Evolutionary conservation across 164 flowering plant species (phyloP), one percentile per base, ranked within the genome.

Genomic region (Chloranthus sessilifolius): DNA sequence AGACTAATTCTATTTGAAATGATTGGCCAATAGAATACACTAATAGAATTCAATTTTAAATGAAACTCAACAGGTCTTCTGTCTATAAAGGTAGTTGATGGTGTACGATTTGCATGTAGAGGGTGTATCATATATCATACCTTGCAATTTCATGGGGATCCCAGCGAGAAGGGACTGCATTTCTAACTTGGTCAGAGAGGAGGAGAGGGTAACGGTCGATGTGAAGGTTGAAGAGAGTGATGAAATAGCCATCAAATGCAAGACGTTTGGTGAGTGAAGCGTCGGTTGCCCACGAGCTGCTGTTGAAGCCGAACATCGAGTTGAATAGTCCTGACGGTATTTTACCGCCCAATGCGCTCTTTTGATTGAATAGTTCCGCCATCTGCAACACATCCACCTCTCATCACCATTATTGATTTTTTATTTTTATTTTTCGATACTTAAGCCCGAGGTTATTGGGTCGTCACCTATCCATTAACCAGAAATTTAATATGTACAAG

Each of bases 161-260:
- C 98, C 98, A 84, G 3, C 66, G 52, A 1, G 85, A 47, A 10
- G 98, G 98, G 50, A 87, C 95, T 0, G 79, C 82, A 6, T 75
- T 52, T n/a, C 66, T 60, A 27, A 90, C 89, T 16, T 82, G 57
- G 31, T 82, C 74, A 26, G 67, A 59, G 38, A 90, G 85, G 35
- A 65, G 12, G 2, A 90, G 79, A 1, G 79, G 80, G 53, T 65
- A 76, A 0, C 84, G 71, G 42, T 79, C 71, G 35, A 90, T 71
- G 44, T 71, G 85, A 27, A 81, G 48, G 35, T 66, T 71, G 61
- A 76, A 79, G 23, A 85, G 71, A 1, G 28, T 34, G 11, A 87
- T 78, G 60, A 70, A 74, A 58, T 69, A 76, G 7, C 88, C 89
- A 63, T 87, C 91, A 7, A 87, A 43, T 0, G 80, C 95, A 56